These are phyloP conservation scores for Hylodesmum podocarpum DNA, from an alignment of 306 rosid species.

Conservation along the genomic window DNA sequence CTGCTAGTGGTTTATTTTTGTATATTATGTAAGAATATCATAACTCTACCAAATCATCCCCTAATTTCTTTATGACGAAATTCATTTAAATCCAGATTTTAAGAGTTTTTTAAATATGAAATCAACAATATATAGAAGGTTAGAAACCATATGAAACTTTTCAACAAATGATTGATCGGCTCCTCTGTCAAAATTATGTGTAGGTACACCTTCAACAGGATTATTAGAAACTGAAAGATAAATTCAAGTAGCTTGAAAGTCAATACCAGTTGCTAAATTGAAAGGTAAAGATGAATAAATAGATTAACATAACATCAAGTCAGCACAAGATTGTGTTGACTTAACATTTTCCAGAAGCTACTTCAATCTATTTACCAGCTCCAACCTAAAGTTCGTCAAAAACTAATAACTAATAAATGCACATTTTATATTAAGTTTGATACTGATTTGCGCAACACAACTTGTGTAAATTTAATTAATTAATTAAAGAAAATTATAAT, in stretches of 20 bases:
- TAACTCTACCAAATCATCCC: background rate
- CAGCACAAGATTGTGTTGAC: background rate
- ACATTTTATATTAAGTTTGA: background rate
- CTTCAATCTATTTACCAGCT: background rate
- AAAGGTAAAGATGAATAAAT: background rate
- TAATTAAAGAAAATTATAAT: no score
- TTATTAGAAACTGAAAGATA: constrained; percentile 11
- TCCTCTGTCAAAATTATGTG: background rate
- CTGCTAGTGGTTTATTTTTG: background rate
- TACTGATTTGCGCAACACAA: no score
- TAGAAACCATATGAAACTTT: constrained; percentile 1
- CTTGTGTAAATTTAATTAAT: no score
- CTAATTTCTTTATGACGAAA: background rate
- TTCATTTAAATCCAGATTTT: background rate
- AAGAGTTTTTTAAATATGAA: background rate
- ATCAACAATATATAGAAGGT: background rate
- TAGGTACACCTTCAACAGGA: background rate
- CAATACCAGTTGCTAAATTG: background rate
- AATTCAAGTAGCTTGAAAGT: background rate
- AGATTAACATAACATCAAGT: background rate
- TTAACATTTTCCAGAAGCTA: constrained; percentile 7
- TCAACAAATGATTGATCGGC: background rate
- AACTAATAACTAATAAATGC: background rate
- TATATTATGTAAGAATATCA: background rate
- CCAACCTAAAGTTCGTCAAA: background rate